Conservation (phyloP, 1,284 basidiomycete genomes). For the Leccinum pachyderme region DNA sequence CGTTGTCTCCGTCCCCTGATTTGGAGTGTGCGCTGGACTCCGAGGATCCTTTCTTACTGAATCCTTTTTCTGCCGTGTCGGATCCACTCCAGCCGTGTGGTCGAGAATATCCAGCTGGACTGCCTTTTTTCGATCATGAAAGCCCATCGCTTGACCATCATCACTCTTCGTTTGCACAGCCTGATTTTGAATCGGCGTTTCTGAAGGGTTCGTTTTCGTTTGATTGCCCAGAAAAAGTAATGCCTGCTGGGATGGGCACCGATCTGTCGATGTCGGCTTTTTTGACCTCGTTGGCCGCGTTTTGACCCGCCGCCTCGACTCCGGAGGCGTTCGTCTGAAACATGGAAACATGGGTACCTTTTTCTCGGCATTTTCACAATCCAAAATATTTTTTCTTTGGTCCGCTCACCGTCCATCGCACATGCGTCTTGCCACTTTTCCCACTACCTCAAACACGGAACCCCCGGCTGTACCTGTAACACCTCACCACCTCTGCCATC, state of each 20-base stretch:
- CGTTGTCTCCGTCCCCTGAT: slow-evolving; percentile 23
- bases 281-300: slow-evolving; percentile 32
- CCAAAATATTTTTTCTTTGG: neutral
- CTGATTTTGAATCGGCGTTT: slow-evolving; percentile 21
- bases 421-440: slow-evolving; percentile 5
- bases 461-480: slow-evolving; percentile 33
- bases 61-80: slow-evolving; percentile 49
- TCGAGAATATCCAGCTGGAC: slow-evolving; percentile 20
- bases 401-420: slow-evolving; percentile 7
- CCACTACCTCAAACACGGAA: slow-evolving; percentile 9
- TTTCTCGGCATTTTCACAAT: slow-evolving; percentile 4
- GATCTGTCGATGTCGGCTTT: slow-evolving; percentile 34
- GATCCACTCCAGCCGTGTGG: slow-evolving; percentile 17
- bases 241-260: slow-evolving; percentile 19
- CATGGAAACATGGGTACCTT: neutral
- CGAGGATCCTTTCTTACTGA: slow-evolving; percentile 36
- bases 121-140: slow-evolving; percentile 23
- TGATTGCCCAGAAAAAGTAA: slow-evolving; percentile 24
- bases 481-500: slow-evolving; percentile 9
- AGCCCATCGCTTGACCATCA: slow-evolving; percentile 4
- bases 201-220: slow-evolving; percentile 26
- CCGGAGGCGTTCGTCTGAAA: neutral
- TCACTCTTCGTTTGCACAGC: slow-evolving; percentile 15
- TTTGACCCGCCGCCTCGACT: slow-evolving; percentile 16
- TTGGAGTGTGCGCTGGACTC: slow-evolving; percentile 27